Evolutionary conservation across 192 early-diverging fungal genomes (phyloP), one percentile per base, ranked within the genome.

Genomic region (Mycoemilia scoparia): DNA sequence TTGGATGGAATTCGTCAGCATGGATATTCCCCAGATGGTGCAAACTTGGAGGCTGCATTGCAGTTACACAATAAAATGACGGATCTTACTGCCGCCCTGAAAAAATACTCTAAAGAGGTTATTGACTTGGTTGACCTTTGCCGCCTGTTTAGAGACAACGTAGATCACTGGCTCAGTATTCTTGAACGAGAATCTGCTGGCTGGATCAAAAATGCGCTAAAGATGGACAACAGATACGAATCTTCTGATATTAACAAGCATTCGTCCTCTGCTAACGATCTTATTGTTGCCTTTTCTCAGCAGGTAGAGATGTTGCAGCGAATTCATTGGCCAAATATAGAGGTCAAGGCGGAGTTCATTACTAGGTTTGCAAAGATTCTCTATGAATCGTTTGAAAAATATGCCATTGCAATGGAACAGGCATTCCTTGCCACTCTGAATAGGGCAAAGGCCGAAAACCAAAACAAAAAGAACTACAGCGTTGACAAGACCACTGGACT

Each of bases 231-330:
- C 25, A 30, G 41, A 11, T 44, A 45, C 8, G 50, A 27, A 7
- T 50, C 46, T 35, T 32, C 56, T 32, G 46, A 39, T 5, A 44
- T 51, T 13, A 51, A 51, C 28, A 57, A 58, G 41, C 60, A 62
- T 29, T 67, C 64, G 20, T 57, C 64, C 10, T 67, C 64, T 3
- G 64, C 59, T 12, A 51, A 58, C 25, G 64, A 67, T 14, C 26
- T 67, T 28, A 22, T 54, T 28, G 51, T 41, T 17, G 54, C 55
- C 34, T 58, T 67, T 21, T 47, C 54, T 21, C 54, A 58, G 45
- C 64, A 61, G 8, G 55, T 45, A n/a, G 43, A 46, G 5, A 50
- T 41, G 15, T 31, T 49, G 15, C 46, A 40, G 21, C 45, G 39
- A 3, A 43, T 67, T 17, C 29, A 45, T 20, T 67, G 64, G 64